Conservation (phyloP, 2,329 filamentous ascomycete species). For the Alternaria gaisen region DNA sequence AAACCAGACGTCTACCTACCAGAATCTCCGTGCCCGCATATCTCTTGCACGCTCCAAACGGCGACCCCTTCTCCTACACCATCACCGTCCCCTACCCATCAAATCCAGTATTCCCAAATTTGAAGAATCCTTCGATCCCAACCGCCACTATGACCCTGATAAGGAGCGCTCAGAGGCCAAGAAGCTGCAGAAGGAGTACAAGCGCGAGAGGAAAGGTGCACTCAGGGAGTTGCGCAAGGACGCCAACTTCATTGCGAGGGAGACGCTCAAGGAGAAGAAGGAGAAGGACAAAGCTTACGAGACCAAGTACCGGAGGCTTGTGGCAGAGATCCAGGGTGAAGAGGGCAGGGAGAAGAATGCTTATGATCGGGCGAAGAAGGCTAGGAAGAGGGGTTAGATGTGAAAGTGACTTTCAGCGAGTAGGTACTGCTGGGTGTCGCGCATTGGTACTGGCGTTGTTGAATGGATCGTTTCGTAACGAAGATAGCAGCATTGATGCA, state of each 20-base stretch:
- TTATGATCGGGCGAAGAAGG: constrained; percentile 86
- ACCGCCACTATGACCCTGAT: constrained; percentile 97
- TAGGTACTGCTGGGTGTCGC: no score
- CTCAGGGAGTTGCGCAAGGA: constrained; percentile 95
- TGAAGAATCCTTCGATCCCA: constrained; percentile 92
- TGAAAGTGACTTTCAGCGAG: not conserved
- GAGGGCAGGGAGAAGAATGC: constrained; percentile 86
- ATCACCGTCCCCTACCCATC: constrained; percentile 88
- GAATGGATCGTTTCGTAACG: not conserved
- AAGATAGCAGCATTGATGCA: not conserved
- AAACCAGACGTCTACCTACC: constrained; percentile 60
- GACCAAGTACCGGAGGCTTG: constrained; percentile 90
- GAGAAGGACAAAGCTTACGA: constrained; percentile 92
- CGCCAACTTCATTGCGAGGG: constrained; percentile 88
- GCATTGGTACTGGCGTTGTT: not conserved
- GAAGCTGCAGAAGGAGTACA: constrained; percentile 89
- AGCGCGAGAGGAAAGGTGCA: constrained; percentile 93
- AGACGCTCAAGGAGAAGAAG: constrained; percentile 92
- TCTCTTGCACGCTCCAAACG: constrained; percentile 71
- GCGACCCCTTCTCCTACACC: constrained; percentile 84
- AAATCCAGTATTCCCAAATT: constrained; percentile 91
- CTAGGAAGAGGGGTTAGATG: constrained; percentile 63
- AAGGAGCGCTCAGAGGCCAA: constrained; percentile 84
- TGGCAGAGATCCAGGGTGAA: constrained; percentile 95
- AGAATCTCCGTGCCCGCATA: constrained; percentile 69